Conservation (phyloP, 2,329 filamentous ascomycete species). For the Aspergillus thermomutatus region DNA sequence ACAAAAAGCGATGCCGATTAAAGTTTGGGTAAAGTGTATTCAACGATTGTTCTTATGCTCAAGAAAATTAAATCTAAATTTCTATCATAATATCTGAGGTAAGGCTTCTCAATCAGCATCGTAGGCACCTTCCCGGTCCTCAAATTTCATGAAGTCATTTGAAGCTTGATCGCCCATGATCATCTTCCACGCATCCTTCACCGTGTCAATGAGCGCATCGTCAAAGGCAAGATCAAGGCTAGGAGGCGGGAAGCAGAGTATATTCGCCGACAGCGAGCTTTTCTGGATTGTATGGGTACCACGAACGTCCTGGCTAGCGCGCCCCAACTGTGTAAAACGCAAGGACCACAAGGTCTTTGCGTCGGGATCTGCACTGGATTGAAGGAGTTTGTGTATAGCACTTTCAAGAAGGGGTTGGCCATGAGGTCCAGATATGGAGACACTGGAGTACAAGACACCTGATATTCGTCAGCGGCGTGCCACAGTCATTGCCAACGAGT, state of each 20-base stretch:
- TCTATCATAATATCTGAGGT: neutral
- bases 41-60: neutral
- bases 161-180: constrained; percentile 54
- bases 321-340: constrained; percentile 49
- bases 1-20: neutral
- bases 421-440: constrained; percentile 33
- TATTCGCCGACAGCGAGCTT: constrained; percentile 35
- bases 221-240: constrained; percentile 69
- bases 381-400: constrained; percentile 42
- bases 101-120: constrained; percentile 44
- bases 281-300: constrained; percentile 11
- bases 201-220: constrained; percentile 64
- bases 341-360: constrained; percentile 51
- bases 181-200: constrained; percentile 67
- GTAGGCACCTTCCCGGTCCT: constrained; percentile 63
- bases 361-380: constrained; percentile 22
- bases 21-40: neutral
- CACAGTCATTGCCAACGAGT: constrained; percentile 13
- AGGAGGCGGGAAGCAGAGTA: constrained; percentile 57
- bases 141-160: constrained; percentile 71
- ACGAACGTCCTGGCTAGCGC: constrained; percentile 8
- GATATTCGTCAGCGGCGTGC: constrained; percentile 34
- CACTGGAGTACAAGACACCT: constrained; percentile 60
- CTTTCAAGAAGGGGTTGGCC: constrained; percentile 40
- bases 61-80: neutral